Base-by-base conservation (phyloP, 208 protist genomes). In the Tetramitus jugosus region DNA sequence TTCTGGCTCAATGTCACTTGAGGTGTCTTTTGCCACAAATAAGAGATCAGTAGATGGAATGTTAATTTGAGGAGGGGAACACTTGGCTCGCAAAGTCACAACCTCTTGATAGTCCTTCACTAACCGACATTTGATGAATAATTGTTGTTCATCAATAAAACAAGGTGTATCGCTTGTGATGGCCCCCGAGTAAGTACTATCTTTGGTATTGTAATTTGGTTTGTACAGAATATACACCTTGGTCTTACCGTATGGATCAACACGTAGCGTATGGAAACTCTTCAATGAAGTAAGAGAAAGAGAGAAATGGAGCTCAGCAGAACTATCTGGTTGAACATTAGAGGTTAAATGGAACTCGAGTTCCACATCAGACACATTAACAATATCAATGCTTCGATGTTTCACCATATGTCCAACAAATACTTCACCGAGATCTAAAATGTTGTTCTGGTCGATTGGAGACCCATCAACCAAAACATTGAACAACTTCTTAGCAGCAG, bases 281-380 rank as follows among this genome's bases (percentile, higher is more conserved):
- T 71, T 71, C 29, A 71, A 71, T n/a, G 39, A 49, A 14, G 64
- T 71, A 3, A 71, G 49, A n/a, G 39, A 49, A n/a, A 71, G 39
- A 35, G 64, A 71, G 49, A 71, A 71, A 33, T 71, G 64, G n/a
- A 71, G 20, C 33, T 71, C 64, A 40, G 33, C 20, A 49, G 35
- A 42, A 39, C 29, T 29, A 35, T 52, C 35, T 31, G 17, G 6
- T 35, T 35, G 39, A 49, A 14, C 17, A 71, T 71, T 39, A 33
- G 31, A 26, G 20, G 13, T 71, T 26, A 71, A 71, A 49, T 71
- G 31, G 6, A 71, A 35, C 29, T 62, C 56, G 3, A 62, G 29
- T 31, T 7, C 4, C 29, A 46, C 29, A 71, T 71, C 64, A 23
- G 49, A 35, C 35, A 20, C 10, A 71, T 42, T 71, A 0, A 71